Evolutionary conservation across 345 rosid species (phyloP), one percentile per base, ranked within the genome.

Genomic region (Iberis pinnata): DNA sequence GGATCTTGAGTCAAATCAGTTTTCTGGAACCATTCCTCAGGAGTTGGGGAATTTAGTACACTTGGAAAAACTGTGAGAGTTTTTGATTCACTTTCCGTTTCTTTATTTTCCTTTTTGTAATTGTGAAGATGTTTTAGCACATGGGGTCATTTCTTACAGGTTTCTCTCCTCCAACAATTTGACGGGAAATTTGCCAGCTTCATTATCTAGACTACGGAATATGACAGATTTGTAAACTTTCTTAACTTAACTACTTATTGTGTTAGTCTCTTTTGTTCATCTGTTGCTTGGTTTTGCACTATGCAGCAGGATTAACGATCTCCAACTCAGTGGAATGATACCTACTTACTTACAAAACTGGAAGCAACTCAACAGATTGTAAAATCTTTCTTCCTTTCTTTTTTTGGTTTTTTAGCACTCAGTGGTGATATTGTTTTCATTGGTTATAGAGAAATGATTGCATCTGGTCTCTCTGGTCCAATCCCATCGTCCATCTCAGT

Each of bases 301-400:
- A 43, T 70, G 78, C 83, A 82, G 89, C 11, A 68, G 81, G 64
- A 74, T 82, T 51, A 79, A 72, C 51, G 89, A 82, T 57, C 81
- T 79, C 69, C 76, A 61, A 44, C 73, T 82, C 65, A 77, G 8
- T 12, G 89, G 86, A 61, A 60, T 15, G 7, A 72, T 82, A 45
- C 89, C 89, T 7, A 55, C 53, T 31, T 76, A 70, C 65, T 55
- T 82, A 42, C 60, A 24, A 46, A 72, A 60, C 4, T 82, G 85
- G 89, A 69, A 53, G 54, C 40, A 72, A 18, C 77, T 82, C 46
- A 4, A 3, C 9, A 79, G 80, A 71, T 65, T 82, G 89, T 82
- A 72, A 70, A 52, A 51, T 60, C 44, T 14, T 17, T 46, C 48
- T 16, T 17, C 18, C 29, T 38, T 14, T 24, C 10, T 15, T 53